phyloP scores from a whole-genome alignment of 2,329 filamentous ascomycete genomes.

The Fusarium sororula region DNA sequence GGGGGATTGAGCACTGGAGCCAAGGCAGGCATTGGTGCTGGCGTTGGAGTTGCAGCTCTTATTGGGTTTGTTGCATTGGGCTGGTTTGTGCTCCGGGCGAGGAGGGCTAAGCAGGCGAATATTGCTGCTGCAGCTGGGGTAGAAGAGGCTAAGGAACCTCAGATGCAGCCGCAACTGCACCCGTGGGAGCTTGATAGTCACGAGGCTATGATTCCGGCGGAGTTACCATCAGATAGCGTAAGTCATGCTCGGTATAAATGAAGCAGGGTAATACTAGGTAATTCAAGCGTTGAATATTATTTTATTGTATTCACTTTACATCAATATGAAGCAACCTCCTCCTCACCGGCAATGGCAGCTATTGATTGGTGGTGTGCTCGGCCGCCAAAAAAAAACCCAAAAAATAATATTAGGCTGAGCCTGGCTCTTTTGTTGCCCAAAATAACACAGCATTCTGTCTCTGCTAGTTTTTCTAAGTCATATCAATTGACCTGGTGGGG shows the following conservation, averaged over 20 bases:
- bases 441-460: too few relatives aligned
- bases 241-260: neutral
- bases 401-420: too few relatives aligned
- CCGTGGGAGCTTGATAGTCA: neutral
- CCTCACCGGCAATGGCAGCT: too few relatives aligned
- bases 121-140: neutral
- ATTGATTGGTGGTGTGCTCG: neutral
- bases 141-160: neutral
- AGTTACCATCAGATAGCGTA: neutral
- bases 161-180: neutral
- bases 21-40: neutral
- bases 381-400: too few relatives aligned
- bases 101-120: neutral
- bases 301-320: fast-evolving
- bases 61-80: neutral
- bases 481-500: too few relatives aligned
- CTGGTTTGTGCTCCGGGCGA: neutral
- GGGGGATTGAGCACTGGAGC: neutral
- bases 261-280: neutral
- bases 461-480: neutral
- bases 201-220: neutral
- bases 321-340: too few relatives aligned
- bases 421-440: too few relatives aligned
- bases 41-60: neutral
- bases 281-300: neutral